Conservation (phyloP, 2,329 filamentous ascomycete species). For the Paracamarosporium sp. region DNA sequence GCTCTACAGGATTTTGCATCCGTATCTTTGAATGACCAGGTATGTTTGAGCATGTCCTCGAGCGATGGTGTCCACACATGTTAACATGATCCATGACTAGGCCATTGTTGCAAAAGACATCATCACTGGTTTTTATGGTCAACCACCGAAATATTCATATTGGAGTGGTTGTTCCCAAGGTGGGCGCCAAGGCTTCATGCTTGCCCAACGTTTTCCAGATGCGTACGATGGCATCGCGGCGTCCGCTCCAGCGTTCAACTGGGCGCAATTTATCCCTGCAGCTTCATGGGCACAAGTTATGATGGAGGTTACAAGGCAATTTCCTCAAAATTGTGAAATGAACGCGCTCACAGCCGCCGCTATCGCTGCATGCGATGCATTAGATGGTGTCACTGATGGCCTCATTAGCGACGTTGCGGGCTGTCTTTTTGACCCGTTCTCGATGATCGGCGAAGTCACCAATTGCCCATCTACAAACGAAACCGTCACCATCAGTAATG, state of each 20-base stretch:
- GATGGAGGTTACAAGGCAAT: conserved; percentile 22
- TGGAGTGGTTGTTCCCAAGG: conserved; percentile 42
- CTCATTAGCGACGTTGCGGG: conserved; percentile 22
- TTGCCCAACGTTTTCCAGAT: conserved; percentile 39
- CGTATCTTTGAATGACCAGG: conserved; percentile 37
- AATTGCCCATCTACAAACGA: conserved; percentile 14
- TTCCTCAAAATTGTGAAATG: conserved; percentile 27
- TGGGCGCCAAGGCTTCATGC: conserved; percentile 37
- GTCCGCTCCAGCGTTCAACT: conserved; percentile 32
- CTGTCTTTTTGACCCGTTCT: conserved; percentile 29
- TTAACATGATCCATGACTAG: too few relatives aligned
- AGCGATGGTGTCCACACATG: too few relatives aligned
- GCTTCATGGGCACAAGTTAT: conserved; percentile 19
- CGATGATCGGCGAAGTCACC: conserved; percentile 14
- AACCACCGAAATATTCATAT: conserved; percentile 32
- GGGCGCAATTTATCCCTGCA: conserved; percentile 11
- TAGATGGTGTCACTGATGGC: conserved; percentile 28
- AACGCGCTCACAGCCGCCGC: conserved; percentile 21
- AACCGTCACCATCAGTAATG: conserved; percentile 11
- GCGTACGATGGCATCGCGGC: conserved; percentile 39
- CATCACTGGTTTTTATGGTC: conserved; percentile 33
- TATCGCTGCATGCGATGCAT: conserved; percentile 27
- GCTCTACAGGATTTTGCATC: conserved; percentile 44
- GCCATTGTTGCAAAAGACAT: background rate
- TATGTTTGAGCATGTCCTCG: too few relatives aligned